A percentile compares a stretch with the other conserved stretches of the same genome.
Evolutionary conservation across 805 yeast species (phyloP).

Genomic region (Kluyveromyces starmeri): DNA sequence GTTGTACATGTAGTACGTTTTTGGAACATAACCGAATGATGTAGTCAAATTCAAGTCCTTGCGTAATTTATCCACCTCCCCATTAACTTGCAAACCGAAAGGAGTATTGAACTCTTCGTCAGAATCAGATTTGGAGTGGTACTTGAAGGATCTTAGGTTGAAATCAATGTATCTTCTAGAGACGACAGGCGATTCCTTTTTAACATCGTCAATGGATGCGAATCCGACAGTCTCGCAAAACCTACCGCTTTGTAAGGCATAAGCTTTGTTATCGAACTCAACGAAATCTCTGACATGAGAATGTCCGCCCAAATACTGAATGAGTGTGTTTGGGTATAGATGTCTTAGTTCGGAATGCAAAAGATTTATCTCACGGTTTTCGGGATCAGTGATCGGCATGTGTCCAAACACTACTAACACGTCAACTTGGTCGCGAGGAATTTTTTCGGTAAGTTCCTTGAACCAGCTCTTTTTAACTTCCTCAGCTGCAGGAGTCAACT

Average conservation of each 20-base stretch:
- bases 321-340: slow-evolving; percentile 49
- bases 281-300: slow-evolving; percentile 84
- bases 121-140: slow-evolving; percentile 39
- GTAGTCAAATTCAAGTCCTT: slow-evolving; percentile 43
- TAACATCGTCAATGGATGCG: slow-evolving; percentile 42
- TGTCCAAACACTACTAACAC: slow-evolving; percentile 69
- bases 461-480: slow-evolving; percentile 61
- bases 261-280: slow-evolving; percentile 52
- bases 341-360: slow-evolving; percentile 41
- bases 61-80: slow-evolving; percentile 37
- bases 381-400: slow-evolving; percentile 47
- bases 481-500: slow-evolving; percentile 50
- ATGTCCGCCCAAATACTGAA: slow-evolving; percentile 92
- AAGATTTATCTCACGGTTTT: slow-evolving; percentile 28
- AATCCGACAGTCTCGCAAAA: slow-evolving; percentile 94
- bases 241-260: slow-evolving; percentile 87
- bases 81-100: slow-evolving; percentile 43
- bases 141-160: slow-evolving; percentile 58
- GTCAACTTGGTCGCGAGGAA: slow-evolving; percentile 43
- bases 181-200: slow-evolving; percentile 26
- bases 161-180: slow-evolving; percentile 76
- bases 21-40: slow-evolving; percentile 56
- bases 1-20: slow-evolving; percentile 55
- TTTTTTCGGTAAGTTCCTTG: slow-evolving; percentile 30
- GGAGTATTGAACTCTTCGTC: slow-evolving; percentile 40